Conservation (phyloP, 768 basidiomycete species). For the Pholiota molesta region DNA sequence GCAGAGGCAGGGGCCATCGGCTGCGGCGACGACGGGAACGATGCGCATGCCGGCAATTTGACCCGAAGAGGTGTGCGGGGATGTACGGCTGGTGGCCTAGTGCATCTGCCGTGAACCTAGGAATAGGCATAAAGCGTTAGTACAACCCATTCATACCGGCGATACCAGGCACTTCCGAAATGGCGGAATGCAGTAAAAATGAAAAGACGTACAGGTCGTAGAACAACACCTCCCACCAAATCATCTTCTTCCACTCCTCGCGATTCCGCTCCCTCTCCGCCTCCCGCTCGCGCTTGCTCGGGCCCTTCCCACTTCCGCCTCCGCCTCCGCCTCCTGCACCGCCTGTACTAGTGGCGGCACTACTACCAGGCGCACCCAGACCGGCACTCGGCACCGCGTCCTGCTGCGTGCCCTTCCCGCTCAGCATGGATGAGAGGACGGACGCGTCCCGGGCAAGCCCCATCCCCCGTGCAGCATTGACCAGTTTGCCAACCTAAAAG, state of each 20-base stretch:
- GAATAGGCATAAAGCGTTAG: constrained; percentile 1
- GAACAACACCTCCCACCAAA: constrained; percentile 83
- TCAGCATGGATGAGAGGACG: constrained; percentile 4
- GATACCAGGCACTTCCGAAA: background rate
- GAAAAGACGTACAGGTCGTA: constrained; percentile 69
- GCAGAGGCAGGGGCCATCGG: background rate
- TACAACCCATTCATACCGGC: background rate
- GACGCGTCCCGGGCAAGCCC: constrained; percentile 55
- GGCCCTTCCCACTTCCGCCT: background rate
- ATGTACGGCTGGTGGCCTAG: constrained; percentile 67
- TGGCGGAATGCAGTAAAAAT: constrained; percentile 5
- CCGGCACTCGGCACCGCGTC: background rate
- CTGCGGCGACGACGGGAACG: background rate
- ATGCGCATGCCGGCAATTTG: constrained; percentile 54
- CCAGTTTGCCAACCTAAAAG: constrained; percentile 65
- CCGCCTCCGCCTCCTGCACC: background rate
- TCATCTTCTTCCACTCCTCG: constrained; percentile 37
- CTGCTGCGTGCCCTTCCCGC: constrained; percentile 3
- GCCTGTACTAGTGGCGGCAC: no score
- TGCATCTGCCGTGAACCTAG: constrained; percentile 71
- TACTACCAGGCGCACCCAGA: background rate
- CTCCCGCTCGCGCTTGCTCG: constrained; percentile 15
- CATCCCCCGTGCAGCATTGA: constrained; percentile 65
- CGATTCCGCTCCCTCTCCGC: constrained; percentile 14
- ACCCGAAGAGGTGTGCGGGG: constrained; percentile 52